Base-by-base conservation (phyloP, 768 basidiomycete species). In the Hericium rajendrae region DNA sequence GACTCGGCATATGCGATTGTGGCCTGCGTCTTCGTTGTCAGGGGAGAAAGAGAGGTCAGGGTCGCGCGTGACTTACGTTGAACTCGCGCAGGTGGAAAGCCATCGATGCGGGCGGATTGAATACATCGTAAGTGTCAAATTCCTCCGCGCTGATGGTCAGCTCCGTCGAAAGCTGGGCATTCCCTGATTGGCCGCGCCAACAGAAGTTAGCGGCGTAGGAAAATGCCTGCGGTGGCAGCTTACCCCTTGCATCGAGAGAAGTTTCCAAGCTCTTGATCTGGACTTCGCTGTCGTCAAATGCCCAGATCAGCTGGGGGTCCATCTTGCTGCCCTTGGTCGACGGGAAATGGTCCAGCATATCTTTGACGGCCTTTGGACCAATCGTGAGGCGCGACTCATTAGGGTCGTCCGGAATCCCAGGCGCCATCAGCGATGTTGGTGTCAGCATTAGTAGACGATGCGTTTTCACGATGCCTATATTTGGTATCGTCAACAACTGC, bases 11-110 rank as follows among this genome's bases (percentile, higher is more conserved):
- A 91, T 6, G 83, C 77, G 56, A 91, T 84, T 1, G 88, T 87
- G 6, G 90, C 90, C 90, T 92, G 60, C 51, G 59, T 3, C 18
- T 26, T 51, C 22, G 32, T 51, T 46, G 50, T 52, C 13, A 26
- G 32, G 15, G 32, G 22, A 39, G 13, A 57, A 32, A 54, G 49
- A 3, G 32, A 32, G 32, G 32, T 8, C 32, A 32, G 43, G 43
- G 43, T 9, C 43, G 15, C 15, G 16, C 43, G 15, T 18, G 20
- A 67, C 76, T 58, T 60, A 90, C 91, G 58, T 84, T 89, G 70
- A 93, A 91, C 71, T 93, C 91, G 39, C 86, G 82, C 28, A 93
- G 70, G 70, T 91, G 90, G 63, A 92, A 91, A 0, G 82, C 83
- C 53, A 93, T 79, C 3, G 80, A 83, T 37, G 79, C 79, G 1